phyloP scores from a whole-genome alignment of 2,329 filamentous ascomycete species.

The Colletotrichum agaves region DNA sequence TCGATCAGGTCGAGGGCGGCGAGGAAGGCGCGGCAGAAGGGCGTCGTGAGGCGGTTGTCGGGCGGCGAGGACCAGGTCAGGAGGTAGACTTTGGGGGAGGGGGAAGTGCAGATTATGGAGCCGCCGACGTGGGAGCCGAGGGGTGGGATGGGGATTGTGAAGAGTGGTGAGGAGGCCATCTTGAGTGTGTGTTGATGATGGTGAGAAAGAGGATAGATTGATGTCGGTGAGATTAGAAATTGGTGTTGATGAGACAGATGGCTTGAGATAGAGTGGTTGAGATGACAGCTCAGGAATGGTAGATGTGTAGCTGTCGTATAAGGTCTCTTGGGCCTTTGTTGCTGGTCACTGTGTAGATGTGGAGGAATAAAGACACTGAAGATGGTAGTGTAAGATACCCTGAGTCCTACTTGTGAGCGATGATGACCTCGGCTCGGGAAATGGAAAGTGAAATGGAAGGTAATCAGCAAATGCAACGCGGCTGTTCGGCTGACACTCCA shows the following conservation, averaged over 20 bases:
- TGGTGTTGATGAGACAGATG: background rate
- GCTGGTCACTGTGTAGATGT: background rate
- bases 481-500: constrained; percentile 9
- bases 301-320: too few species aligned
- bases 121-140: constrained; percentile 61
- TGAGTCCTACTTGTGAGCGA: background rate
- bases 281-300: background rate
- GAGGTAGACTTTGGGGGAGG: constrained; percentile 72
- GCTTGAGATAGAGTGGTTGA: background rate
- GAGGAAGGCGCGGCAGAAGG: constrained; percentile 74
- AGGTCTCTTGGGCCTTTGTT: too few species aligned
- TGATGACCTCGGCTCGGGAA: constrained; percentile 31
- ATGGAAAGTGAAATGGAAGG: background rate
- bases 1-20: constrained; percentile 81
- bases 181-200: constrained; percentile 2
- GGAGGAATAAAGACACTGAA: background rate
- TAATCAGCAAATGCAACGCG: constrained; percentile 8
- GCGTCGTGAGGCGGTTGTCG: constrained; percentile 79
- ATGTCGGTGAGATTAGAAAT: background rate
- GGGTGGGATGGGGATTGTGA: constrained; percentile 68
- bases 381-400: too few species aligned
- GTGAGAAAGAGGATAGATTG: background rate
- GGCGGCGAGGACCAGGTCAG: constrained; percentile 76
- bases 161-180: constrained; percentile 55
- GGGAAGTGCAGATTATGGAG: constrained; percentile 70